Base-by-base conservation (phyloP, 164 flowering plant species). In the Annona squamosa region DNA sequence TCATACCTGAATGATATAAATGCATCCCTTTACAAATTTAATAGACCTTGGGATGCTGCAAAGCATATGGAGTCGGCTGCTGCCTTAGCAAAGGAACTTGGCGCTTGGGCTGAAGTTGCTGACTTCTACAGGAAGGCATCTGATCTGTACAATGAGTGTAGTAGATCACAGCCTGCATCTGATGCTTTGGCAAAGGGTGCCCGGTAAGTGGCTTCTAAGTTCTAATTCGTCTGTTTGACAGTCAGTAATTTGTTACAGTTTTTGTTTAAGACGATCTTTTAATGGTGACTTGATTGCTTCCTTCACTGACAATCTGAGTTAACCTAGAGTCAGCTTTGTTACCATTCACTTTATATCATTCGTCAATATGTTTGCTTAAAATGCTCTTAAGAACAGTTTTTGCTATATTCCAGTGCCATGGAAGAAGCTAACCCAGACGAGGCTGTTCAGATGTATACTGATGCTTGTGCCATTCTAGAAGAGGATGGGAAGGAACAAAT, bases 31-130 rank as follows among this genome's bases (percentile, higher is more conserved):
- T 63, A 88, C 85, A 61, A 83, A 76, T 19, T 70, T 81, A 71
- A 71, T 69, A 94, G 96, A 46, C 98, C 96, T 37, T 94, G 99
- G 99, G 99, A 94, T 88, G 99, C 98, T 81, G 99, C 99, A 48
- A 94, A 90, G 82, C 98, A 91, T 77, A 88, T 94, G 99, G 99
- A 94, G 71, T 86, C 98, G 74, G 95, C 97, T 75, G 99, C 85
- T 76, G 84, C 90, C 65, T 65, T 85, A 45, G 95, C 97, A 56
- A 90, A 89, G 87, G 98, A 94, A 70, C 78, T 90, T 48, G 73
- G 85, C 37, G 88, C 72, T 75, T 94, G 94, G 97, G 84, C 45
- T 78, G 96, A 94, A 83, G 99, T 91, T 73, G 80, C 91, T 73
- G 98, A 94, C 48, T 84, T 89, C 74, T 94, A 85, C 77, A 86